Base-by-base conservation (phyloP, 129 eudicot species). In the Silybum marianum region DNA sequence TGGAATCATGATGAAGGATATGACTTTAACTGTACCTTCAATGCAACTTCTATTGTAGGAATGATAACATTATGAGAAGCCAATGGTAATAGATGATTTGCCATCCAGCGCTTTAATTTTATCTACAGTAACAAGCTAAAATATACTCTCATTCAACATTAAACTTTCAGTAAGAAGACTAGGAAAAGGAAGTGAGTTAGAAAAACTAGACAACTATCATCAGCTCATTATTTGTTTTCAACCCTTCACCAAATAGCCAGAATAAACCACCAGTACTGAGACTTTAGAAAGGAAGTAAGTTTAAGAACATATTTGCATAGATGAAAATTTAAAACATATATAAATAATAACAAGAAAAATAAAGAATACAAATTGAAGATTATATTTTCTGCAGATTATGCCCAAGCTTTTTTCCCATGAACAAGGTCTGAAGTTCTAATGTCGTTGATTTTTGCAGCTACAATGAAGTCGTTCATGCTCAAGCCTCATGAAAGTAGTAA, bases 391-490 rank as follows among this genome's bases (percentile, higher is more conserved):
- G 75, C 79, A 54, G 32, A 48, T 83, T 86, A 93, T 71, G 99
- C 99, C 97, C 99, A 95, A 78, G 82, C 94, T 88, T 97, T 92
- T 81, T 83, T 90, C 78, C 85, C 86, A 11, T 97, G 97, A 81
- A 85, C 88, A 79, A 95, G 99, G 84, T 95, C 99, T 78, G 97
- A 92, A 78, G 92, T 87, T 74, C 76, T 84, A 42, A 95, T 84
- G 65, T 87, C 91, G 76, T 95, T 98, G 26, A 95, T 91, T 79
- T 91, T 95, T 36, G 98, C 90, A 87, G 99, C 99, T 28, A 95
- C 91, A 39, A 92, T 92, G 90, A 95, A 95, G 82, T 95, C 99
- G 84, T 95, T 95, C 78, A 95, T 74, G 82, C 98, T 92, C 89
- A 92, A 85, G 36, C 99, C 99, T 44, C 97, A 94, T 91, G 91